phyloP scores from a whole-genome alignment of 139 green algal species.

The Volvox africanus region DNA sequence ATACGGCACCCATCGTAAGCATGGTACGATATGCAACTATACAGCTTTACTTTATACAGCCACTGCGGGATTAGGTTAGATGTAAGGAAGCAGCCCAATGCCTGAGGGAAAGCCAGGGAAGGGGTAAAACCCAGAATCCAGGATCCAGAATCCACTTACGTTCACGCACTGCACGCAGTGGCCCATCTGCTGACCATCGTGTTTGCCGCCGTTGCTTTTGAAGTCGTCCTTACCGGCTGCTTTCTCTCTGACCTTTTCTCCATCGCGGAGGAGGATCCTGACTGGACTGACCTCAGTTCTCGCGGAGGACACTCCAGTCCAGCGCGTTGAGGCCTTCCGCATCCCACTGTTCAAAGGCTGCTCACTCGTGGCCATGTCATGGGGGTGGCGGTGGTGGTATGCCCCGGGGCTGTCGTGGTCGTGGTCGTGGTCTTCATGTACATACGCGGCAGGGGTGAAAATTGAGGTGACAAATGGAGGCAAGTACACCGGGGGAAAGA shows the following conservation, averaged over 20 bases:
- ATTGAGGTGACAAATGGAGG: no score
- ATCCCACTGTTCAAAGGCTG: not conserved
- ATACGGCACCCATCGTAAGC: no score
- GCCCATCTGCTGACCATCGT: not conserved
- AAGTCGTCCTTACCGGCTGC: not conserved
- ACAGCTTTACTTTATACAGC: no score
- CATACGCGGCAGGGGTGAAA: not conserved
- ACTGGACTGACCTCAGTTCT: no score
- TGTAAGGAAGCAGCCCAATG: no score
- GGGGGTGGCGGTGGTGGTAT: not conserved
- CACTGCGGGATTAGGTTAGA: no score
- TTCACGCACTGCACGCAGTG: slow-evolving; percentile 46
- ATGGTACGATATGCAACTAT: no score
- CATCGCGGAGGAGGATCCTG: not conserved
- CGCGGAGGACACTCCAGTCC: not conserved
- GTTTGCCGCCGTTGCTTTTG: not conserved
- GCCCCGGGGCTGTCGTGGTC: slow-evolving; percentile 10
- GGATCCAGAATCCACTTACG: not conserved
- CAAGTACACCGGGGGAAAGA: no score
- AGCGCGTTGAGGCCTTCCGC: not conserved
- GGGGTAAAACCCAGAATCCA: no score
- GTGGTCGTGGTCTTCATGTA: not conserved
- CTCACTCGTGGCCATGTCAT: not conserved
- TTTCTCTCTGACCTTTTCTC: not conserved
- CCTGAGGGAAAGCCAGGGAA: no score